phyloP scores from a whole-genome alignment of 768 basidiomycete species.

The Rhodotorula sphaerocarpa region DNA sequence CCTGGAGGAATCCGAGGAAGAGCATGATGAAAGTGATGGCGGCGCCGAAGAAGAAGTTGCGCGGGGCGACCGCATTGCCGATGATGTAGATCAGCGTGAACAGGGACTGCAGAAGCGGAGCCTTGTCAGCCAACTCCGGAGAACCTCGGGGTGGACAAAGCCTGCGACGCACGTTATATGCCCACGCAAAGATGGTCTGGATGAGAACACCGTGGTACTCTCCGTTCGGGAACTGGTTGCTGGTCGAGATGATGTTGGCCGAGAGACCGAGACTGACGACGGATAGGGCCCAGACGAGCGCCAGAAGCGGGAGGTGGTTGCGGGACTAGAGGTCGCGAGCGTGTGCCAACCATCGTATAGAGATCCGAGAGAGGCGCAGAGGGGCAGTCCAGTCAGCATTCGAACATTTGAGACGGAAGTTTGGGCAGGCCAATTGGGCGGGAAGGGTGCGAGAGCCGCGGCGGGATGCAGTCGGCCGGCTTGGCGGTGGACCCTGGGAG shows the following conservation, averaged over 20 bases:
- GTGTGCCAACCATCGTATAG: too few species aligned
- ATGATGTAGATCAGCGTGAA: neutral
- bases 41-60: neutral
- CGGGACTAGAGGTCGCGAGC: too few species aligned
- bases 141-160: neutral
- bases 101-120: neutral
- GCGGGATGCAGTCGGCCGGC: too few species aligned
- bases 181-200: neutral
- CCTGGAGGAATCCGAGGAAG: conserved; percentile 8
- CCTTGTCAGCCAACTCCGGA: neutral
- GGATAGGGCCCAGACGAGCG: neutral
- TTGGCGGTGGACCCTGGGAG: too few species aligned
- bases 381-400: too few species aligned
- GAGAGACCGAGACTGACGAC: conserved; percentile 10
- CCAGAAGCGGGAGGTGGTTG: neutral
- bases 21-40: neutral
- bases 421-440: too few species aligned
- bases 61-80: neutral
- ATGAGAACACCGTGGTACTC: neutral
- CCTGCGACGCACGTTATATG: neutral
- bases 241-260: neutral
- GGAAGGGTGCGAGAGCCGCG: too few species aligned
- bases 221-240: neutral
- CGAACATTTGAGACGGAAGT: too few species aligned
- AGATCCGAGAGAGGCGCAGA: too few species aligned